Percentiles rank a stretch among this genome's conserved stretches.
phyloP scores from a whole-genome alignment of 75 land plant species.

The Pinus taeda region DNA sequence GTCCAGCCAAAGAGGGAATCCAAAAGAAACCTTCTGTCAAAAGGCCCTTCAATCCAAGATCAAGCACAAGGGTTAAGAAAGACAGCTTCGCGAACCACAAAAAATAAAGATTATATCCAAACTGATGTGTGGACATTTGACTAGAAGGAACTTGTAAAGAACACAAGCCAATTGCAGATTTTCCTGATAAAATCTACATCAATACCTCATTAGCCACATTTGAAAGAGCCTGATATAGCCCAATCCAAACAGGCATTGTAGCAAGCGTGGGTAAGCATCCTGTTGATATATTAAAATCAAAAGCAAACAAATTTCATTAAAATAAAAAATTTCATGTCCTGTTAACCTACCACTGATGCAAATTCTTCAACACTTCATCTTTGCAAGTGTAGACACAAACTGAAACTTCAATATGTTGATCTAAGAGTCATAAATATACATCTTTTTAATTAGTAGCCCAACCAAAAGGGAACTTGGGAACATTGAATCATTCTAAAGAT shows the following conservation, averaged over 20 bases:
- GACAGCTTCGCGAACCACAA: not conserved
- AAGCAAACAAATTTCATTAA: no score
- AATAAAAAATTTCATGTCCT: no score
- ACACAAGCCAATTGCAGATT: not conserved
- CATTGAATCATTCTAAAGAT: not conserved
- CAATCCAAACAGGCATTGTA: conserved; percentile 98
- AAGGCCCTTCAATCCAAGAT: conserved; percentile 55
- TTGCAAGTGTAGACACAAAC: not conserved
- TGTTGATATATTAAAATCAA: conserved; percentile 13
- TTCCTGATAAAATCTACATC: not conserved
- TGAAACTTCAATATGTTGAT: not conserved
- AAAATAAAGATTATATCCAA: not conserved
- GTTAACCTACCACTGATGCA: not conserved
- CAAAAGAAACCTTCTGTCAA: conserved; percentile 98
- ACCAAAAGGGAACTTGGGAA: not conserved
- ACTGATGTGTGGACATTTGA: not conserved
- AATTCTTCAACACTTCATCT: not conserved
- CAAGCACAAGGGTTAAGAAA: not conserved
- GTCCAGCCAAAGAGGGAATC: conserved; percentile 96
- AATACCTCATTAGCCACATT: conserved; percentile 98
- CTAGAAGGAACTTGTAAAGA: not conserved
- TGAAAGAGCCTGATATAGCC: conserved; percentile 93
- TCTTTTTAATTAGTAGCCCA: not conserved
- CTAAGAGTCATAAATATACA: not conserved
- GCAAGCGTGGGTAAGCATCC: conserved; percentile 98